A percentile compares a stretch with the other conserved stretches of the same genome.
Evolutionary conservation across 352 stramenopile genomes (phyloP).

Genomic region (Phytophthora sansomeana): DNA sequence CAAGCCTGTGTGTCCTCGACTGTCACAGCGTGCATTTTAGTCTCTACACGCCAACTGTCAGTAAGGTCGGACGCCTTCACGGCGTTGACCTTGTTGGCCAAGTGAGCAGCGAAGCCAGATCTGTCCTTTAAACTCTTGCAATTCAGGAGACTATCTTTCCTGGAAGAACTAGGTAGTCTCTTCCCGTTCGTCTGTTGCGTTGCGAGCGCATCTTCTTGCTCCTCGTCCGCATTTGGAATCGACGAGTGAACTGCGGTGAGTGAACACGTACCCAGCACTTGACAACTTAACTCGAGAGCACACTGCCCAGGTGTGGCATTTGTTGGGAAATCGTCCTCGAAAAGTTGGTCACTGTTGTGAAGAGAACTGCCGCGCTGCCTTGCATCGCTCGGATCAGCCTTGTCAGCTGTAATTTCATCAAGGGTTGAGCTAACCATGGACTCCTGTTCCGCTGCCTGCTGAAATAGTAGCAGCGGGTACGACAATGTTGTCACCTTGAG

Average conservation of each 20-base stretch:
- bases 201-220: slow-evolving; percentile 7
- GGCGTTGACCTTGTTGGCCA: slow-evolving; percentile 72
- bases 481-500: slow-evolving; percentile 76
- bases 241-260: slow-evolving; percentile 50
- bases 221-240: slow-evolving; percentile 27
- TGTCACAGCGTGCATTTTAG: slow-evolving; percentile 60
- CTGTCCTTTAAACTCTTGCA: slow-evolving; percentile 71
- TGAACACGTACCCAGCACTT: slow-evolving; percentile 75
- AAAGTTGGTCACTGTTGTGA: slow-evolving; percentile 48
- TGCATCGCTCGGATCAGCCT: slow-evolving; percentile 6
- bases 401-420: slow-evolving; percentile 53
- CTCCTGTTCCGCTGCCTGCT: slow-evolving; percentile 78
- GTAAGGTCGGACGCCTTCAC: slow-evolving; percentile 67
- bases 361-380: slow-evolving; percentile 6
- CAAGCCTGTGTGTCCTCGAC: slow-evolving; percentile 46
- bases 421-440: slow-evolving; percentile 72
- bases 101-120: slow-evolving; percentile 72
- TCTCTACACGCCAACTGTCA: slow-evolving; percentile 80
- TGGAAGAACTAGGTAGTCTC: slow-evolving; percentile 26
- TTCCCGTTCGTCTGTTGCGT: slow-evolving; percentile 30
- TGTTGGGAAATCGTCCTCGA: slow-evolving; percentile 73
- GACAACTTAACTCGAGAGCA: slow-evolving; percentile 66
- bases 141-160: slow-evolving; percentile 49
- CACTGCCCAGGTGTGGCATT: slow-evolving; percentile 78
- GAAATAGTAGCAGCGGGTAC: slow-evolving; percentile 76